A percentile compares a stretch with the other conserved stretches of the same genome.
phyloP scores from a whole-genome alignment of 1,139 yeast genomes.

The Diutina sp. region DNA sequence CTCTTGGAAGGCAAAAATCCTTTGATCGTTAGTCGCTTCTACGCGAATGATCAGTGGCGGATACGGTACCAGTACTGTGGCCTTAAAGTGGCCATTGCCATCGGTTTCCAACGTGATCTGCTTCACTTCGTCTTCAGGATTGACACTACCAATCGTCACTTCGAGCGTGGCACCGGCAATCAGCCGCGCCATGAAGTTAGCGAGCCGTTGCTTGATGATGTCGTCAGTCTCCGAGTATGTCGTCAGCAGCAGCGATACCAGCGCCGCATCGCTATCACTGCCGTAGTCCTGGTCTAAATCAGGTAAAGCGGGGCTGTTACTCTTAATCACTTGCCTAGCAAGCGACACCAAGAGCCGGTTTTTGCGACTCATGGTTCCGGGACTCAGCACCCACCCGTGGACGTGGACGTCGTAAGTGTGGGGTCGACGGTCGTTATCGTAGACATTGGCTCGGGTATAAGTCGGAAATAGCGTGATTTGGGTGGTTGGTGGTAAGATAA shows the following conservation, averaged over 20 bases:
- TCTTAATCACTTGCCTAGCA: conserved; percentile 56
- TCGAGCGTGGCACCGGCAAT: conserved; percentile 41
- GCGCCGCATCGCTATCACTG: neutral
- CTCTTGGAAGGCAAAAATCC: conserved; percentile 33
- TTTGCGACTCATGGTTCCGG: conserved; percentile 59
- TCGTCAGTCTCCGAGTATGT: conserved; percentile 14
- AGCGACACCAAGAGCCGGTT: conserved; percentile 56
- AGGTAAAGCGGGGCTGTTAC: conserved; percentile 7
- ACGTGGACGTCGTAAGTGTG: conserved; percentile 41
- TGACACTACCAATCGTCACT: conserved; percentile 35
- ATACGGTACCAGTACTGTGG: conserved; percentile 36
- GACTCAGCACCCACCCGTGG: conserved; percentile 63
- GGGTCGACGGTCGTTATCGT: conserved; percentile 9
- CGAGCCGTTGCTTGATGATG: conserved; percentile 39
- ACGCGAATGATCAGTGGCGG: conserved; percentile 39
- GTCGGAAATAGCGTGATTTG: conserved; percentile 44
- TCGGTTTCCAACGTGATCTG: conserved; percentile 34
- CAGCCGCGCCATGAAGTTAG: conserved; percentile 47
- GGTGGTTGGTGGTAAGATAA: conserved; percentile 25
- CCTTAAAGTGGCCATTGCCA: conserved; percentile 43
- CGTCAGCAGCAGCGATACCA: neutral
- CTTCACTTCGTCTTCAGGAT: conserved; percentile 4
- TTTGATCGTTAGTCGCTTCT: conserved; percentile 28
- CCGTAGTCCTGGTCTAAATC: neutral
- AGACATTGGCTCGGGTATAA: conserved; percentile 32